Percentiles rank a stretch among this genome's conserved stretches.
These are phyloP conservation scores for Trichophaea hybrida DNA, from an alignment of 2,329 filamentous ascomycete species.

Conservation along the genomic window DNA sequence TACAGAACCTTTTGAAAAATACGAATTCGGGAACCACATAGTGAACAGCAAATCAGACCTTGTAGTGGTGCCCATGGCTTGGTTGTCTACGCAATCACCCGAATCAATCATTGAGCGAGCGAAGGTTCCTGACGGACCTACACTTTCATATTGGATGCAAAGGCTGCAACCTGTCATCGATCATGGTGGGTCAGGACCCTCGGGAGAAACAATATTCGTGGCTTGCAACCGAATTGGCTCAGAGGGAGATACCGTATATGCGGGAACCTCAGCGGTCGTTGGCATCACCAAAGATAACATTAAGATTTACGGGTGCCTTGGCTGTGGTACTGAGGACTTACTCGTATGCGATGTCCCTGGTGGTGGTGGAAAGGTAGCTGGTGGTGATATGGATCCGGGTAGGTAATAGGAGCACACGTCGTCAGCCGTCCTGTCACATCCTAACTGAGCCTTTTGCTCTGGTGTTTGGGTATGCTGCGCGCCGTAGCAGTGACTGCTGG, in stretches of 20 bases:
- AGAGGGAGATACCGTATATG: constrained; percentile 53
- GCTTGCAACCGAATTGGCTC: constrained; percentile 56
- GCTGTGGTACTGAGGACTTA: constrained; percentile 54
- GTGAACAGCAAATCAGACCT: constrained; percentile 44
- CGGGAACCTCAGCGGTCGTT: constrained; percentile 59
- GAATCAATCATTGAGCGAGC: constrained; percentile 36
- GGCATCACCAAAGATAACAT: constrained; percentile 52
- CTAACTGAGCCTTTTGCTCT: too few relatives aligned
- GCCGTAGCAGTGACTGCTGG: too few relatives aligned
- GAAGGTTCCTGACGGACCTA: constrained; percentile 52
- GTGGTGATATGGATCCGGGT: not conserved
- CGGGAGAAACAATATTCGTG: constrained; percentile 50
- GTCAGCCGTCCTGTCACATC: too few relatives aligned
- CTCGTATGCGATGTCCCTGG: constrained; percentile 36
- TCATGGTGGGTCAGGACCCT: constrained; percentile 31
- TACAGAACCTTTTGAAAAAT: constrained; percentile 36
- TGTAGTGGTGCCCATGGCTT: constrained; percentile 63
- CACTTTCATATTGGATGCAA: constrained; percentile 59
- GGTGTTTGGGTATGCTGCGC: too few relatives aligned
- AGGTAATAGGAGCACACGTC: not conserved
- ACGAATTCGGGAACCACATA: constrained; percentile 43
- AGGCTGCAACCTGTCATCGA: constrained; percentile 52
- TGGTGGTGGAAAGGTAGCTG: not conserved
- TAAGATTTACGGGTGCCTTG: constrained; percentile 53
- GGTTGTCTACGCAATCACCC: constrained; percentile 47